Evolutionary conservation across 164 flowering plant genomes (phyloP).

Genomic region (Litsea cubeba): DNA sequence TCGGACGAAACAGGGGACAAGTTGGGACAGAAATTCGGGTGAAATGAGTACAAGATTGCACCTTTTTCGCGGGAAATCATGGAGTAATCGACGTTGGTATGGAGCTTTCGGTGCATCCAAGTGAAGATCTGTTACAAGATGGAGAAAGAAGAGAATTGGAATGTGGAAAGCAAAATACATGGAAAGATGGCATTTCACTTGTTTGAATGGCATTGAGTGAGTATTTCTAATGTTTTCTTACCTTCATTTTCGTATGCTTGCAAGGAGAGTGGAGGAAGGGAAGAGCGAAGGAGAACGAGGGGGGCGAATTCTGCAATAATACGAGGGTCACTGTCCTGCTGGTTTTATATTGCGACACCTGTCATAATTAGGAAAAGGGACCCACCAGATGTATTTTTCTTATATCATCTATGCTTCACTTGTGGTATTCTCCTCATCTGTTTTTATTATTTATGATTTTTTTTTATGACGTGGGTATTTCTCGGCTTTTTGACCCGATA

Average conservation of each 20-base stretch:
- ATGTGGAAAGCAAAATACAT: not conserved
- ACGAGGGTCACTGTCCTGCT: not conserved
- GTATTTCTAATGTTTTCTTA: not conserved
- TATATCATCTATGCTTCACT: too few relatives aligned
- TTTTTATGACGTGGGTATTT: too few relatives aligned
- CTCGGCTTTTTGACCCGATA: rapidly evolving
- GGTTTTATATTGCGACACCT: conserved; percentile 4
- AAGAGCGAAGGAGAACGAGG: conserved; percentile 8
- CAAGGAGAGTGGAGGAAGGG: conserved; percentile 6
- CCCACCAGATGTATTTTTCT: too few relatives aligned
- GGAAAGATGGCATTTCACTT: not conserved
- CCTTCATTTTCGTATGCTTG: not conserved
- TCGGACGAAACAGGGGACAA: too few relatives aligned
- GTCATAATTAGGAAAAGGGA: not conserved
- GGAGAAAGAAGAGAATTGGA: not conserved
- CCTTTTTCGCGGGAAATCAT: conserved; percentile 18
- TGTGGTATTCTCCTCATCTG: too few relatives aligned
- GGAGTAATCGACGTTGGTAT: conserved; percentile 22
- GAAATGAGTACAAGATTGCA: not conserved
- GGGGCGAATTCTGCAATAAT: conserved; percentile 6
- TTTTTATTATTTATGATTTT: too few relatives aligned
- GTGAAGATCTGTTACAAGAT: conserved; percentile 45
- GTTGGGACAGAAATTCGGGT: not conserved
- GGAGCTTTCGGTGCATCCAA: conserved; percentile 56
- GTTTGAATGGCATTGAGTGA: not conserved